Evolutionary conservation across 2,329 filamentous ascomycete species (phyloP), one percentile per base, ranked within the genome.

Genomic region (Claviceps digitariae): DNA sequence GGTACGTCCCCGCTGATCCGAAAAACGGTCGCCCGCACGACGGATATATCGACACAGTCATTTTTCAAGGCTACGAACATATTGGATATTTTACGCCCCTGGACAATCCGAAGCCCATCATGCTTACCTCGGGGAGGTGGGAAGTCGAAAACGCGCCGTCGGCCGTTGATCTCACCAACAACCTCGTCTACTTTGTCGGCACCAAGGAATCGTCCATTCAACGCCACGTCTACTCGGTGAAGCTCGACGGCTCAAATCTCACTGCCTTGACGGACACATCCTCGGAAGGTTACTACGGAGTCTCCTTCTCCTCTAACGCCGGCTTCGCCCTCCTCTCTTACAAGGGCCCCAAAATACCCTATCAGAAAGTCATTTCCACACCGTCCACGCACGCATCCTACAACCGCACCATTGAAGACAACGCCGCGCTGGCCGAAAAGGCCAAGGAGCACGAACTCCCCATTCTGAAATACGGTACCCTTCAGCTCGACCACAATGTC

Each of bases 51-150:
- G 93, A 98, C 67, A 90, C 86, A 0, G 74, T 97, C 55, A 86
- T 97, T 53, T 76, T 94, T 63, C 79, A 95, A 21, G 84, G 90
- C 53, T 88, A 87, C 60, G 88, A 97, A 60, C 93, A 98, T 62
- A 73, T 98, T 50, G 93, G 86, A 0, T 97, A 97, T 70, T 98
- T 96, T 65, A 84, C 85, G 0, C 91, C 93, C 2, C 69, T 97
- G 51, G 87, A 97, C 60, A 90, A 83, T 60, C 74, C 86, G 0
- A 74, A 86, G n/a, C 90, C 93, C 6, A 71, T 87, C 48, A 81
- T 95, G 74, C 80, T 98, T 43, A 98, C 93, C 0, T 83, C 86
- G 40, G 93, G 93, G 5, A 67, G 84, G 34, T 98, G 91, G 90
- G 94, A 98, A 67, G 91, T 98, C 0, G 87, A 89, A 4, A 75